These are phyloP conservation scores for Melanogaster broomeanus DNA, from an alignment of 768 basidiomycete species.

Conservation along the genomic window DNA sequence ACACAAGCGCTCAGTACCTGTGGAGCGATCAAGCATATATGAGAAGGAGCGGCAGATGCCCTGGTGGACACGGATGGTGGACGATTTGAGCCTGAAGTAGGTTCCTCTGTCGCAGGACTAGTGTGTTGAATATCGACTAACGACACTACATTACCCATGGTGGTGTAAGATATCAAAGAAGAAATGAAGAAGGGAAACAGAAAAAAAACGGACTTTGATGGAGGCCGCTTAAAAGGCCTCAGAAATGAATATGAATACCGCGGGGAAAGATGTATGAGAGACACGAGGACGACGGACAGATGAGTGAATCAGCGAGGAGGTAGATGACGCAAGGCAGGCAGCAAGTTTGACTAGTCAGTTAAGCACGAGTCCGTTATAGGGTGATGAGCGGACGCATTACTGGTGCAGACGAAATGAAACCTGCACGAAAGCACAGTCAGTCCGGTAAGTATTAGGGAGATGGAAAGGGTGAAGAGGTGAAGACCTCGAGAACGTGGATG, in stretches of 20 bases:
- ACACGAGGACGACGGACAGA: conserved; percentile 31
- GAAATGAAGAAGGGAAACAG: background rate
- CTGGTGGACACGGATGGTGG: conserved; percentile 12
- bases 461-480: conserved; percentile 7
- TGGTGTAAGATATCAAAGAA: conserved; percentile 13
- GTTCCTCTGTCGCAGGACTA: conserved; percentile 17
- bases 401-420: conserved; percentile 1
- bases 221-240: conserved; percentile 24
- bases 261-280: conserved; percentile 27
- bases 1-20: conserved; percentile 32
- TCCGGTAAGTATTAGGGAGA: conserved; percentile 14
- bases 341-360: conserved; percentile 10
- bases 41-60: conserved; percentile 30
- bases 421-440: background rate
- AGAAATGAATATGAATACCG: conserved; percentile 18
- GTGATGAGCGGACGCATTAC: conserved; percentile 15
- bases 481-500: conserved; percentile 22
- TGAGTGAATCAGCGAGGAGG: conserved; percentile 18
- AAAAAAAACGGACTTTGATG: conserved; percentile 23
- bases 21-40: conserved; percentile 34
- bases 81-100: conserved; percentile 1
- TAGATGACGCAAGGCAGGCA: conserved; percentile 26
- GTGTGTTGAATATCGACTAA: conserved; percentile 29
- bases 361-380: conserved; percentile 19
- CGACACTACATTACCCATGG: conserved; percentile 36